phyloP scores from a whole-genome alignment of 2,329 filamentous ascomycete genomes.

The Neofusicoccum parvum region DNA sequence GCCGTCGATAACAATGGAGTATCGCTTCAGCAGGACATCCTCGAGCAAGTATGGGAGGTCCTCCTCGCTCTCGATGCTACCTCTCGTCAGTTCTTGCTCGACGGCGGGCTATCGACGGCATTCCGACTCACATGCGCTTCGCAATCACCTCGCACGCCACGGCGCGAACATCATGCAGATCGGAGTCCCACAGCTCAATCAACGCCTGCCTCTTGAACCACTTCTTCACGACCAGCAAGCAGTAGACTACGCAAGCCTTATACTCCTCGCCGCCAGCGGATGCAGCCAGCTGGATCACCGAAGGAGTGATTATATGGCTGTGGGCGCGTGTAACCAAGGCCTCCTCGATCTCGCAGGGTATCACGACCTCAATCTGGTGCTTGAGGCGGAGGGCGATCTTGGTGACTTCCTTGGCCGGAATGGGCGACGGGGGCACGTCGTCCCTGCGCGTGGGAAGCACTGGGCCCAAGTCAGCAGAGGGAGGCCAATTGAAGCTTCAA shows the following conservation, averaged over 20 bases:
- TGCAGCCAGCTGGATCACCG: constrained; percentile 78
- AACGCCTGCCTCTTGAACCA: constrained; percentile 80
- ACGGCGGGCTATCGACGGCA: background rate
- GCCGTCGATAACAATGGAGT: constrained; percentile 75
- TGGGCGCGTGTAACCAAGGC: constrained; percentile 75
- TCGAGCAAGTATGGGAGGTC: constrained; percentile 78
- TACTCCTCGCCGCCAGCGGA: constrained; percentile 78
- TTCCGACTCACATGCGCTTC: constrained; percentile 63
- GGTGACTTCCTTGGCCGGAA: constrained; percentile 79
- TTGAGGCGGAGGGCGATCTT: constrained; percentile 87
- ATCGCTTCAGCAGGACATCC: constrained; percentile 81
- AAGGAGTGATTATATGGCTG: constrained; percentile 78
- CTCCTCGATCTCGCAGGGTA: constrained; percentile 87
- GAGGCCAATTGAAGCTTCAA: constrained; percentile 5
- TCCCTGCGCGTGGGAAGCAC: constrained; percentile 68
- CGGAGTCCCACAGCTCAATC: constrained; percentile 88
- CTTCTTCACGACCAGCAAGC: constrained; percentile 71
- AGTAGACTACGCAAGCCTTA: constrained; percentile 79
- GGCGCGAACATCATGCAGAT: constrained; percentile 77
- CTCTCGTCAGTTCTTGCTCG: background rate
- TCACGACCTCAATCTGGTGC: constrained; percentile 83
- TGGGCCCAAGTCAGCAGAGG: constrained; percentile 35
- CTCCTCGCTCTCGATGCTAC: constrained; percentile 81
- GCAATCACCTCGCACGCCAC: constrained; percentile 88
- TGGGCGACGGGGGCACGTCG: constrained; percentile 63